Percentiles rank a stretch among this genome's conserved stretches.
Evolutionary conservation across 371 early-diverging fungal species (phyloP).

Genomic region (Rhizomucor pusillus): DNA sequence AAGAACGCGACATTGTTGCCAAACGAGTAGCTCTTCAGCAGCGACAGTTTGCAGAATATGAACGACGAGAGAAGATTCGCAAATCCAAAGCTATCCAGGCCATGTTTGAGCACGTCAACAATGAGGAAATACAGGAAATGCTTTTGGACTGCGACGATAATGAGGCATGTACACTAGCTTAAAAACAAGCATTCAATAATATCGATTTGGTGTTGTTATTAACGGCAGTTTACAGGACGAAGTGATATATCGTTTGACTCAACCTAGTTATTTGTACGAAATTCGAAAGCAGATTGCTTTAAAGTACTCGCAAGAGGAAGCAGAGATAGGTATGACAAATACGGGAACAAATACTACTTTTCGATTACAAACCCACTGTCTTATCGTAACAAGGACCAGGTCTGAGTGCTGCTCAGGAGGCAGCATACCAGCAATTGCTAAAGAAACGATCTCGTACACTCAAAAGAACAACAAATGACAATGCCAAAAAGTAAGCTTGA

Average conservation of each 20-base stretch:
- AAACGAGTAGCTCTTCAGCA: slow-evolving; percentile 86
- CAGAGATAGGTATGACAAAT: slow-evolving; percentile 19
- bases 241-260: slow-evolving; percentile 69
- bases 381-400: too few species aligned
- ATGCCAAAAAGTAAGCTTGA: slow-evolving; percentile 64
- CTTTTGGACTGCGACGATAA: slow-evolving; percentile 74
- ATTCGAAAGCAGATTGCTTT: slow-evolving; percentile 72
- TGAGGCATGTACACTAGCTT: slow-evolving; percentile 47
- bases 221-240: slow-evolving; percentile 45
- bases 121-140: slow-evolving; percentile 81
- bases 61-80: slow-evolving; percentile 67
- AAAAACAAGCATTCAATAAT: not conserved
- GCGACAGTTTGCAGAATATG: slow-evolving; percentile 76
- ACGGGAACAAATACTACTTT: not conserved
- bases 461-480: slow-evolving; percentile 73
- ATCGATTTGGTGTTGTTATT: not conserved
- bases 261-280: slow-evolving; percentile 60
- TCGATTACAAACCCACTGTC: too few species aligned
- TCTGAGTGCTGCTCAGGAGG: slow-evolving; percentile 74
- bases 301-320: slow-evolving; percentile 40
- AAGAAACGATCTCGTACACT: slow-evolving; percentile 73
- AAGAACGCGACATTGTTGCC: slow-evolving; percentile 80
- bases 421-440: slow-evolving; percentile 77
- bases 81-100: slow-evolving; percentile 66
- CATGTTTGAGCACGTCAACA: slow-evolving; percentile 70